Evolutionary conservation across 768 basidiomycete species (phyloP), one percentile per base, ranked within the genome.

Genomic region (Coprinopsis cinerea): DNA sequence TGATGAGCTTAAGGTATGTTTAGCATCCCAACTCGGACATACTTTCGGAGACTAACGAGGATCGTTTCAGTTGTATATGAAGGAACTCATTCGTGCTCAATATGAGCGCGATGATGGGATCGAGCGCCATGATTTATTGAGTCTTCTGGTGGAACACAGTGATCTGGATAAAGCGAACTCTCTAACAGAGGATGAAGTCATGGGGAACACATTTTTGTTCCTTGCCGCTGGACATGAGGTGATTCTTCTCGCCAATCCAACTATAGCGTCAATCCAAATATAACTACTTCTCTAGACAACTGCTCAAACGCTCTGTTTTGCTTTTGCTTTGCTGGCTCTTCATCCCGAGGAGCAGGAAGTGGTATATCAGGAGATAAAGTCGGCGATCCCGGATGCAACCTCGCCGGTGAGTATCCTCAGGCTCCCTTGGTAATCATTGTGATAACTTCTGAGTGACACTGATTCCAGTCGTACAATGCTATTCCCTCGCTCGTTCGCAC

Each of bases 221-320:
- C 57, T 81, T n/a, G 57, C 81, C 13, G 82, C 81, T 27, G 80
- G 81, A 14, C 77, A 79, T 52, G 80, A 80, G 67, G 76, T 77
- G 13, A 27, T 10, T n/a, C 26, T 48, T 24, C n/a, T 6, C 3
- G 2, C 17, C 7, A 22, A 10, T 20, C 23, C 17, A n/a, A n/a
- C n/a, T n/a, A n/a, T n/a, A n/a, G 9, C 6, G n/a, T 22, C 18
- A 11, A 36, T 2, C 20, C 1, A 15, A 36, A 1, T 6, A 15
- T 9, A 2, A 26, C 13, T 26, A 17, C 6, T 20, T 17, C 18
- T 32, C 51, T 55, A 72, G 67, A 72, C 69, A 1, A 63, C 69
- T 7, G 65, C 68, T 2, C 68, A 73, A 55, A 69, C 73, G 1
- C 51, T 74, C 13, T 65, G 65, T 52, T 73, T 65, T 55, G 57